phyloP scores from a whole-genome alignment of 306 rosid species.

The Quillaja saponaria region DNA sequence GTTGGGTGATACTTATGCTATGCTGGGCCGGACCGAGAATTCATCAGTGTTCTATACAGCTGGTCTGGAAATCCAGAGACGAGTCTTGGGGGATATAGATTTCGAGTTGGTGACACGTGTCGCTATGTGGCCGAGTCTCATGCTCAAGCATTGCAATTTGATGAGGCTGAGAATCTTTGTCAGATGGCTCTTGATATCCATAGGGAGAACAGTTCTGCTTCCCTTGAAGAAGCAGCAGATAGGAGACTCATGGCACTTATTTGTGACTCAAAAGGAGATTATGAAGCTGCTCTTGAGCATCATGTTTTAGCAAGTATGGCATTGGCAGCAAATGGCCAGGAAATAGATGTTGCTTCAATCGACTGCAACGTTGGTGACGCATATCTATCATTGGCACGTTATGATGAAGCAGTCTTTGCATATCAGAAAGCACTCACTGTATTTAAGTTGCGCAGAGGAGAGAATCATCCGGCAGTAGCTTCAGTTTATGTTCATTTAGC shows the following conservation, averaged over 20 bases:
- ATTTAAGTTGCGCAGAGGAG: conserved; percentile 76
- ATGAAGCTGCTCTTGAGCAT: conserved; percentile 81
- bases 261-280: conserved; percentile 80
- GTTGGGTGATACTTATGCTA: conserved; percentile 80
- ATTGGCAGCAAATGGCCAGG: conserved; percentile 64
- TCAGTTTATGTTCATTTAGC: conserved; percentile 79
- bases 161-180: conserved; percentile 80
- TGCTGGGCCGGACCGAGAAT: conserved; percentile 82
- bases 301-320: conserved; percentile 80
- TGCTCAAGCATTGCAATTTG: conserved; percentile 80
- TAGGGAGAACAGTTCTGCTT: conserved; percentile 53
- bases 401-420: conserved; percentile 74
- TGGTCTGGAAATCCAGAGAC: conserved; percentile 77
- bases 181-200: conserved; percentile 74
- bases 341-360: conserved; percentile 62
- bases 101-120: conserved; percentile 69
- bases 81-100: conserved; percentile 71
- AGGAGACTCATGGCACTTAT: conserved; percentile 85
- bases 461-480: conserved; percentile 70
- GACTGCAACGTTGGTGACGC: conserved; percentile 88
- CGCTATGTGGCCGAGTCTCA: conserved; percentile 86
- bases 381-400: conserved; percentile 64
- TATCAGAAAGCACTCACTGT: conserved; percentile 74
- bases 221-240: conserved; percentile 78
- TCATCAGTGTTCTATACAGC: conserved; percentile 69